Conservation (phyloP, 768 basidiomycete species). For the Exidia glandulosa region DNA sequence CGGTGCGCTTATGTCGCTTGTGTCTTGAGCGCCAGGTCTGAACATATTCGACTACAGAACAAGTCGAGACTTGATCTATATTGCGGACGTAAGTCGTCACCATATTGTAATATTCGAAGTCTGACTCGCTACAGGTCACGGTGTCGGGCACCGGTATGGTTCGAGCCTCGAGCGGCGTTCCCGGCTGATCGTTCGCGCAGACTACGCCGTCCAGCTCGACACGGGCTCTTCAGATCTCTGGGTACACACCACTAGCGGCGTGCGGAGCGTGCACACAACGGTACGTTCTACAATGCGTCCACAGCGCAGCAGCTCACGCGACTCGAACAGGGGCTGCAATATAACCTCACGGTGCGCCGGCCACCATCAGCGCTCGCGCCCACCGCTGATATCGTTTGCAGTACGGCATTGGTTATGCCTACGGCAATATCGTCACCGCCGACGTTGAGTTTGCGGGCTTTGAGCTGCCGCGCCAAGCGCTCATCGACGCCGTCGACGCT, state of each 20-base stretch:
- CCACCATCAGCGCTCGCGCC: too few species aligned
- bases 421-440: conserved; percentile 52
- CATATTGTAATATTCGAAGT: neutral
- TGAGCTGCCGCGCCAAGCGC: conserved; percentile 53
- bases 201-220: conserved; percentile 67
- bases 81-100: conserved; percentile 51
- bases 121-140: conserved; percentile 38
- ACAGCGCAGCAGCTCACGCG: conserved; percentile 1
- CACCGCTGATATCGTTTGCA: conserved; percentile 16
- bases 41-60: conserved; percentile 34
- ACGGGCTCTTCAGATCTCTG: conserved; percentile 81
- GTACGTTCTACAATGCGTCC: conserved; percentile 18
- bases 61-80: conserved; percentile 67
- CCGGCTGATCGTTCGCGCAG: conserved; percentile 25
- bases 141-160: conserved; percentile 49
- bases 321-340: conserved; percentile 27
- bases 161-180: neutral
- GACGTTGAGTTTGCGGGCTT: conserved; percentile 59
- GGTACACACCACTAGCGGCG: conserved; percentile 25
- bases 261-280: conserved; percentile 21
- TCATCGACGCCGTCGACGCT: conserved; percentile 51
- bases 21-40: too few species aligned
- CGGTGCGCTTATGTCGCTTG: conserved; percentile 23
- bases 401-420: conserved; percentile 79
- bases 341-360: conserved; percentile 53